Evolutionary conservation across 1,139 yeast species (phyloP), one percentile per base, ranked within the genome.

Genomic region (Protomyces pachydermus): DNA sequence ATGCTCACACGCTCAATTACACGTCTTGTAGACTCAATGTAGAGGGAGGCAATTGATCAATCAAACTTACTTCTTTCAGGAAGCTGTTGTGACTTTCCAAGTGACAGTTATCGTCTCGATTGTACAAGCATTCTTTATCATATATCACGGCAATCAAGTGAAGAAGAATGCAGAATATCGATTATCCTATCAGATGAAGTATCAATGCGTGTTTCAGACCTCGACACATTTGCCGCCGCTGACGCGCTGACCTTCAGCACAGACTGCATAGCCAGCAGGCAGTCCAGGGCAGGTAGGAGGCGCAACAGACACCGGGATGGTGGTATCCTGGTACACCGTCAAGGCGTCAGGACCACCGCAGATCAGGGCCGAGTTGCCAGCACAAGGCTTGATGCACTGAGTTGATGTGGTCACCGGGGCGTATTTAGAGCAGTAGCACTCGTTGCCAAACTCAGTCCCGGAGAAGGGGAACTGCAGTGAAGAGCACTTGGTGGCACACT

Each of bases 331-430:
- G 14, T 38, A 37, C 54, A 46, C 51, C 23, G 51, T 46, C 28
- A 46, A 23, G 28, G 51, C 51, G 20, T 46, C 51, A 20, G 51
- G 28, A 12, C 51, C 51, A 46, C 51, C 51, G 51, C 51, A 46
- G 28, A 23, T 23, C 9, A 35, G 28, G 69, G 38, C 25, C 61
- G 14, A 3, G 77, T 74, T 25, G 68, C 67, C 23, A 63, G 56
- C 65, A 16, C 63, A 60, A 14, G 56, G 20, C 63, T 50, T 60
- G n/a, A 18, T 18, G 39, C 63, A 60, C 12, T 50, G 25, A n/a
- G 32, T 55, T 5, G 42, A 25, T 14, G 57, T 51, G 16, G 54
- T 23, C 53, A 55, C 54, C 2, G 57, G 56, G 3, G 57, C 56
- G 14, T 16, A 34, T 8, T 60, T 52, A 45, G 52, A 39, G 32